Evolutionary conservation across 2,329 filamentous ascomycete genomes (phyloP).

Genomic region (Trichoderma sp.): DNA sequence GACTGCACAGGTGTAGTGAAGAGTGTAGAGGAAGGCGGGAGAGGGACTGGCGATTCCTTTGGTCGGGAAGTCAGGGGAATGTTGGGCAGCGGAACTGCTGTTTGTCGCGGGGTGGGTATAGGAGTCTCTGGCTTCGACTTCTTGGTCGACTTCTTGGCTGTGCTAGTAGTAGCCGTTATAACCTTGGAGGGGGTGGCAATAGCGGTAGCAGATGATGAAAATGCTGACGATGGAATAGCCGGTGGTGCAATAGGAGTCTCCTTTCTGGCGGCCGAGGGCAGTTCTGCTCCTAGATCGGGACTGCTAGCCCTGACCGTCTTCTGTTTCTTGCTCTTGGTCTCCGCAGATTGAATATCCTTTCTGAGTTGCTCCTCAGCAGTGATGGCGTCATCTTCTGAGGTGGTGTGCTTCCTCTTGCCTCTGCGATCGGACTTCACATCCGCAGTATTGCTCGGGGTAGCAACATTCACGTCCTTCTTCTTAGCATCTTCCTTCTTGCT

Average conservation of each 20-base stretch:
- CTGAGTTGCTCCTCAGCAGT: conserved; percentile 36
- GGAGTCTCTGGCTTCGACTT: conserved; percentile 29
- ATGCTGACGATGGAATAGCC: conserved; percentile 26
- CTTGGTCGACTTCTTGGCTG: conserved; percentile 26
- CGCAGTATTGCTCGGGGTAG: conserved; percentile 15
- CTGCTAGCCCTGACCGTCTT: conserved; percentile 34
- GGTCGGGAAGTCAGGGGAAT: conserved; percentile 33
- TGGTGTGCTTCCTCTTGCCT: conserved; percentile 37
- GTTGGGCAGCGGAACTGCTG: conserved; percentile 35
- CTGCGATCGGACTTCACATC: conserved; percentile 29
- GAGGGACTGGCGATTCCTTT: conserved; percentile 27
- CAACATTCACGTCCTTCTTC: neutral
- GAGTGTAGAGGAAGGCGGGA: conserved; percentile 19
- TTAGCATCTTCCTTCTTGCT: conserved; percentile 27
- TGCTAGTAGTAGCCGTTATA: conserved; percentile 24
- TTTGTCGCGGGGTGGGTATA: conserved; percentile 29
- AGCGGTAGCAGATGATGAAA: conserved; percentile 17
- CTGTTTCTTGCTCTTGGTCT: conserved; percentile 43
- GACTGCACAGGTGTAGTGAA: conserved; percentile 22
- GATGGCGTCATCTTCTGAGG: conserved; percentile 38
- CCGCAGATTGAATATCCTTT: conserved; percentile 33
- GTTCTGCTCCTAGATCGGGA: conserved; percentile 35
- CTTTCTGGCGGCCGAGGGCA: conserved; percentile 27
- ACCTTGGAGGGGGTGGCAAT: conserved; percentile 27
- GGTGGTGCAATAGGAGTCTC: conserved; percentile 36